A percentile compares a stretch with the other conserved stretches of the same genome.
These are phyloP conservation scores for Thelonectria rubi DNA, from an alignment of 2,329 filamentous ascomycete species.

Conservation along the genomic window DNA sequence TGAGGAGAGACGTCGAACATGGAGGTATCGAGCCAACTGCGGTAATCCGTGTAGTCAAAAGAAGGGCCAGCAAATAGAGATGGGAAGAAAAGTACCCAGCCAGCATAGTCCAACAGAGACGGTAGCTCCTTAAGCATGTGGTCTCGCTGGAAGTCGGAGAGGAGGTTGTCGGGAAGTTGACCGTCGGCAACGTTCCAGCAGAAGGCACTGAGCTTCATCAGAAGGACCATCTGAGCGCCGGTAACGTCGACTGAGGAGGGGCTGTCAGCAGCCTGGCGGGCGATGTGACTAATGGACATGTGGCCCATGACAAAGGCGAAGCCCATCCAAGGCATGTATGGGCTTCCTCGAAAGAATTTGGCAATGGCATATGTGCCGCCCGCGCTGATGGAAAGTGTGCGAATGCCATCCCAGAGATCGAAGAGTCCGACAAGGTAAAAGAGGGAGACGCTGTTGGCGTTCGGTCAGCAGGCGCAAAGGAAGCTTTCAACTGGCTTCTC, in stretches of 20 bases:
- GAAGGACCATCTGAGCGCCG: constrained; percentile 95
- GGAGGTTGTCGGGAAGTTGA: constrained; percentile 76
- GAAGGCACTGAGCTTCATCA: constrained; percentile 97
- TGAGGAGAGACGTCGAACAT: constrained; percentile 90
- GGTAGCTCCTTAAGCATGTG: constrained; percentile 81
- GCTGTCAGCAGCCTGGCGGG: constrained; percentile 75
- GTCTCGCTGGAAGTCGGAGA: constrained; percentile 89
- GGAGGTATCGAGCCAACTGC: constrained; percentile 88
- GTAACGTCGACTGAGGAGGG: constrained; percentile 84
- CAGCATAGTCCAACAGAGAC: constrained; percentile 79
- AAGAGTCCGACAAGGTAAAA: constrained; percentile 96
- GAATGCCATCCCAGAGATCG: constrained; percentile 86
- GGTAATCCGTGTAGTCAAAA: constrained; percentile 95
- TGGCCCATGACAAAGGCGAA: constrained; percentile 96
- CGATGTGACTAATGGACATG: constrained; percentile 89
- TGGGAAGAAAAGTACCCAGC: constrained; percentile 96
- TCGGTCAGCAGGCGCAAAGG: constrained; percentile 4
- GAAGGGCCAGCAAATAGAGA: constrained; percentile 88
- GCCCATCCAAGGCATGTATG: constrained; percentile 97
- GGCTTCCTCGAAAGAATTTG: constrained; percentile 77
- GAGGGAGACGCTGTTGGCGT: constrained; percentile 69
- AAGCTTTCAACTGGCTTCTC: background rate
- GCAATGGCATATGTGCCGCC: constrained; percentile 85
- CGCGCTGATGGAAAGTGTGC: constrained; percentile 82
- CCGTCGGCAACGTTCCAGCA: constrained; percentile 99